Evolutionary conservation across 768 basidiomycete genomes (phyloP).

Genomic region (Pisolithus tinctorius): DNA sequence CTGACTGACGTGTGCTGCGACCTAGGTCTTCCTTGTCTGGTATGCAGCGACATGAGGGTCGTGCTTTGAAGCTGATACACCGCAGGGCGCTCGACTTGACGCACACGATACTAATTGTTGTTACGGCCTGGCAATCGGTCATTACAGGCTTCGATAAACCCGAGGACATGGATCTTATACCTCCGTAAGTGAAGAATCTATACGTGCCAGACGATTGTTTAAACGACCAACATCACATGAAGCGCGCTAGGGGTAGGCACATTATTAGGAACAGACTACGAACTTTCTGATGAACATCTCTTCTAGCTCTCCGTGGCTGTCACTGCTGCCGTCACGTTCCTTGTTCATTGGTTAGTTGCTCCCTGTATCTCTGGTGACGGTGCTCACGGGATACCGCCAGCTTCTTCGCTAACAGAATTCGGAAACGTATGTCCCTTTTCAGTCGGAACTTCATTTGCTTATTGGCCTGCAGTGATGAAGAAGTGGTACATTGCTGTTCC

Average conservation of each 20-base stretch:
- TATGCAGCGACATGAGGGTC: background rate
- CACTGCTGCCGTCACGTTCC: conserved; percentile 24
- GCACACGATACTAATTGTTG: conserved; percentile 24
- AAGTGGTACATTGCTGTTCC: conserved; percentile 26
- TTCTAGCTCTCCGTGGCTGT: conserved; percentile 27
- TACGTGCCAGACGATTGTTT: too few relatives aligned
- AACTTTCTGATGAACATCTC: background rate
- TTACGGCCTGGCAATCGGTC: conserved; percentile 20
- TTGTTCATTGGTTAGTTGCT: conserved; percentile 25
- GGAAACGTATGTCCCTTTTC: conserved; percentile 19
- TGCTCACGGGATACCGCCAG: background rate
- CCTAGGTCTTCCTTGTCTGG: conserved; percentile 24
- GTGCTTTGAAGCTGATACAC: background rate
- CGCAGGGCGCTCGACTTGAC: conserved; percentile 18
- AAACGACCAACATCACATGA: background rate
- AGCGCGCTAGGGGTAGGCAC: conserved; percentile 24
- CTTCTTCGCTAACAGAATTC: conserved; percentile 29
- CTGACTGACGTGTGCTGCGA: background rate
- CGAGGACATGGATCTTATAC: conserved; percentile 21
- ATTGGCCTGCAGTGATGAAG: conserved; percentile 21
- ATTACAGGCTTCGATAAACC: conserved; percentile 21
- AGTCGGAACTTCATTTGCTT: background rate
- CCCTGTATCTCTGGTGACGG: background rate
- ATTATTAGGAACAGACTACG: background rate
- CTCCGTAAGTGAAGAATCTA: conserved; percentile 15